These are phyloP conservation scores for Murraya koenigii DNA, from an alignment of 345 rosid species.

Conservation along the genomic window DNA sequence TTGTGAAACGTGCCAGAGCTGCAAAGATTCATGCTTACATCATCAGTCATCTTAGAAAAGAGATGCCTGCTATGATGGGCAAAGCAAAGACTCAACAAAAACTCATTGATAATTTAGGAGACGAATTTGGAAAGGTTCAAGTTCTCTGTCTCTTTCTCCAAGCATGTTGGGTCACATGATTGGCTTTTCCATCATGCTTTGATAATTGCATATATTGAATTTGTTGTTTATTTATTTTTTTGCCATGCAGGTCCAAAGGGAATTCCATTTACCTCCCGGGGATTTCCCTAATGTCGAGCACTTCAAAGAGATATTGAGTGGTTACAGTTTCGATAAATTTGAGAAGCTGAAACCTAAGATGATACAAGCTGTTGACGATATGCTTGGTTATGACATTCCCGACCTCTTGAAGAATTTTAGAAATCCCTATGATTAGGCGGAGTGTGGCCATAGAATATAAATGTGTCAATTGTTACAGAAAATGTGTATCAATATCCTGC, in stretches of 20 bases:
- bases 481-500: background rate
- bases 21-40: conserved; percentile 91
- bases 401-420: conserved; percentile 74
- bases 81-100: conserved; percentile 87
- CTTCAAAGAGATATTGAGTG: conserved; percentile 65
- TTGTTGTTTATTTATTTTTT: background rate
- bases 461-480: background rate
- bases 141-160: background rate
- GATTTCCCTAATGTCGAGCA: conserved; percentile 88
- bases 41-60: conserved; percentile 83
- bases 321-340: conserved; percentile 80
- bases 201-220: background rate
- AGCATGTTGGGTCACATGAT: background rate
- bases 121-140: conserved; percentile 71
- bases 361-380: conserved; percentile 86
- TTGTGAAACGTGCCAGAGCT: conserved; percentile 95
- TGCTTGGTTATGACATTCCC: conserved; percentile 92
- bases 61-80: conserved; percentile 94
- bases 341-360: conserved; percentile 90
- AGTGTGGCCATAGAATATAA: background rate
- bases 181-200: background rate
- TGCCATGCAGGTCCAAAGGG: conserved; percentile 70
- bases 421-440: conserved; percentile 69
- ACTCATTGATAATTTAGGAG: conserved; percentile 73
- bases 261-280: conserved; percentile 79